These are phyloP conservation scores for Citrullus colocynthis DNA, from an alignment of 306 rosid genomes.

Conservation along the genomic window DNA sequence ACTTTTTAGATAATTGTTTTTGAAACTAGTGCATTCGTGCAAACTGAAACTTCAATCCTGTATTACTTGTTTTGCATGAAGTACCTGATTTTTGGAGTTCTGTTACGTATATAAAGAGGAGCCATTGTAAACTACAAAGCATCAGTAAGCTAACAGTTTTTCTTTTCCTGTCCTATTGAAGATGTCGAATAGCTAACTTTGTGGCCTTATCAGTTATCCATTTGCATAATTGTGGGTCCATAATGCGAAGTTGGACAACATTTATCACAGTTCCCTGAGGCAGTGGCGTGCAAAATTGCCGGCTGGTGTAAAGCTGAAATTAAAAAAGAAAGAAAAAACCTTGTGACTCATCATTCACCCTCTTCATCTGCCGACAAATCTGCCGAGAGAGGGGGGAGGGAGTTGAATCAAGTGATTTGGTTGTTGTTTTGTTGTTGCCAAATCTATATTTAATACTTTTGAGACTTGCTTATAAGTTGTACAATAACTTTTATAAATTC, in stretches of 20 bases:
- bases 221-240: neutral
- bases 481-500: neutral
- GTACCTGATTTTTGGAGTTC: neutral
- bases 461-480: neutral
- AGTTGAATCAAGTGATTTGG: neutral
- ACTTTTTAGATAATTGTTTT: neutral
- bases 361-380: slow-evolving; percentile 2
- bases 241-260: neutral
- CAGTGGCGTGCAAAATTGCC: neutral
- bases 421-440: neutral
- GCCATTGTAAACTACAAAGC: neutral
- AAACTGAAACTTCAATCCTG: neutral
- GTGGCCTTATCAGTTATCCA: neutral
- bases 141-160: neutral
- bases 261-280: neutral
- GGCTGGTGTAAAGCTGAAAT: neutral
- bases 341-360: neutral
- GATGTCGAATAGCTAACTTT: neutral
- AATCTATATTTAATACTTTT: neutral
- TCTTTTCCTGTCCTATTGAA: neutral
- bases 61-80: neutral
- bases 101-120: neutral
- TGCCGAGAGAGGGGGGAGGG: neutral
- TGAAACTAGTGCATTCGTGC: neutral
- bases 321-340: neutral